phyloP scores from a whole-genome alignment of 2,329 filamentous ascomycete genomes.

The Metarhizium humberi region DNA sequence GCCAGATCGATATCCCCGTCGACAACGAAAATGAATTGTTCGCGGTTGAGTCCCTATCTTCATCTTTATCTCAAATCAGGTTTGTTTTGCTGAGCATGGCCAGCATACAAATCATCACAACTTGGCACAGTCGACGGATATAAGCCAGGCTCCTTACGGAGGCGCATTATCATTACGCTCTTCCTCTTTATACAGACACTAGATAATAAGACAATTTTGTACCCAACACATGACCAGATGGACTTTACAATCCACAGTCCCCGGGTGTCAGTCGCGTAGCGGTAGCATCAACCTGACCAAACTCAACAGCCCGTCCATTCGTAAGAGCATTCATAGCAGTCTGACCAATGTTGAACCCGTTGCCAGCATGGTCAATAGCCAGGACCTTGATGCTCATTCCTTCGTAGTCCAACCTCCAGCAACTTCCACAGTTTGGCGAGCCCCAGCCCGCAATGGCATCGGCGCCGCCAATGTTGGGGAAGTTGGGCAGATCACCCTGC shows the following conservation, averaged over 20 bases:
- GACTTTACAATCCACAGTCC: slow-evolving; percentile 31
- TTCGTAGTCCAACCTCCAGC: slow-evolving; percentile 46
- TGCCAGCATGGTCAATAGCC: slow-evolving; percentile 41
- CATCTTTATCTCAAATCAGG: neutral
- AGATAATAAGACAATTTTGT: neutral
- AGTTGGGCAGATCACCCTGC: slow-evolving; percentile 39
- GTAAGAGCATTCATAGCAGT: slow-evolving; percentile 48
- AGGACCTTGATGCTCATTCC: slow-evolving; percentile 43
- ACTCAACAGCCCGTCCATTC: slow-evolving; percentile 32
- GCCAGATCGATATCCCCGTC: neutral
- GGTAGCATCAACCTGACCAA: slow-evolving; percentile 21
- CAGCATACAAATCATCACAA: neutral
- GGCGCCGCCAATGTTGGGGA: slow-evolving; percentile 48
- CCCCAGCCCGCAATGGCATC: slow-evolving; percentile 46
- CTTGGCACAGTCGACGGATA: neutral
- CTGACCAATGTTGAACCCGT: slow-evolving; percentile 47
- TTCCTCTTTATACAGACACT: neutral
- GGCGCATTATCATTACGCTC: neutral
- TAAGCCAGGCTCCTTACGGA: neutral
- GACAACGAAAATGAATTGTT: neutral
- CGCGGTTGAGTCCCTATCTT: neutral
- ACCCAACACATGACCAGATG: neutral
- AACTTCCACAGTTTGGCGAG: slow-evolving; percentile 47
- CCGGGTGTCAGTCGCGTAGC: slow-evolving; percentile 32
- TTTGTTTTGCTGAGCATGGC: neutral